Evolutionary conservation across 2,329 filamentous ascomycete genomes (phyloP), one percentile per base, ranked within the genome.

Genomic region (Aspergillus niger): DNA sequence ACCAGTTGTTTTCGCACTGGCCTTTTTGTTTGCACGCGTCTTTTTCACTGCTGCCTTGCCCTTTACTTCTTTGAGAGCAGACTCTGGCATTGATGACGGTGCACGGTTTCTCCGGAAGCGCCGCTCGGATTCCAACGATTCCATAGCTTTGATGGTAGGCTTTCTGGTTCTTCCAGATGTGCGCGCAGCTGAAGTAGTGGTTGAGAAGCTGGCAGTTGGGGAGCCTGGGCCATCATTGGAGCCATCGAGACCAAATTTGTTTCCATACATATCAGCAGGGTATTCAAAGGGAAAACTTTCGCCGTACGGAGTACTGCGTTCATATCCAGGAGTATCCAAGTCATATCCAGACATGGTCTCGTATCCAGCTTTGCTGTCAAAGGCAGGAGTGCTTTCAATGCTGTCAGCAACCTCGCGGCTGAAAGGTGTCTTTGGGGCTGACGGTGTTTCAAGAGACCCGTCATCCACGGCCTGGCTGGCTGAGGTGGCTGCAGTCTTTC

Each of bases 171-270:
- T 58, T 1, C 64, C 58, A 3, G 68, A 69, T 0, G 59, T 61
- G 15, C 68, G 63, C 5, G 60, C 60, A 10, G 58, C 43, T 1
- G 67, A 68, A 2, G 62, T 65, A 10, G 60, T 58, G 3, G 66
- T 66, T 11, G 65, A 61, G 17, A 63, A 57, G 59, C 64, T 65
- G 8, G 24, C 39, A 7, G 61, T 65, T 6, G 68, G 64, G 3
- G 68, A 70, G 7, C 60, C 60, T 4, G 64, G 65, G 13, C 52
- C 44, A 8, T 70, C 68, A 13, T 64, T 62, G 11, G 32, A 36
- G 5, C 65, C 68, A 26, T 67, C 67, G 15, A 69, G 61, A 15
- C 66, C 67, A 22, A 60, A 67, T 48, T 66, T 61, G 59, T 64
- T 63, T 13, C 62, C 52, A 43, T 67, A 68, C 62, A 69, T 63